Conservation (phyloP, 169 alveolate genomes). For the Cryptosporidium viatorum region DNA sequence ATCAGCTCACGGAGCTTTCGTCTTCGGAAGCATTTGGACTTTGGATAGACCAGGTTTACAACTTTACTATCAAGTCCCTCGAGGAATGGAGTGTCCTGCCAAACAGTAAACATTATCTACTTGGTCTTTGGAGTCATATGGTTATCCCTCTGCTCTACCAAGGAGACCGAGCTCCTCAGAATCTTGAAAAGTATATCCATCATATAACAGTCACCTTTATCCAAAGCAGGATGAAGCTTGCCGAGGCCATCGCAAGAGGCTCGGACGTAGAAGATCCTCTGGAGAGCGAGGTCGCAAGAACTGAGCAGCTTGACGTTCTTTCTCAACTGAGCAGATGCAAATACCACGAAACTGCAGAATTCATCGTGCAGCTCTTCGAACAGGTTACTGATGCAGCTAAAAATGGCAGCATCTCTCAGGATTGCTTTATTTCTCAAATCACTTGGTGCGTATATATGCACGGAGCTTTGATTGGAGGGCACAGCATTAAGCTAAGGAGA, state of each 20-base stretch:
- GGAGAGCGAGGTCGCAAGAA: conserved; percentile 77
- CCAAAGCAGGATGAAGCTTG: conserved; percentile 83
- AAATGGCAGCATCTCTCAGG: conserved; percentile 76
- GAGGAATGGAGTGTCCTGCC: conserved; percentile 89
- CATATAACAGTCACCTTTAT: conserved; percentile 80
- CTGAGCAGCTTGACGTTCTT: conserved; percentile 81
- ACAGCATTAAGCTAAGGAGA: conserved; percentile 55
- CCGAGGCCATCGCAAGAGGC: conserved; percentile 82
- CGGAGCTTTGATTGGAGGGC: conserved; percentile 81
- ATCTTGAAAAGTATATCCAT: conserved; percentile 84
- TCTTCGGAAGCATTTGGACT: conserved; percentile 82
- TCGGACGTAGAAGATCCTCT: conserved; percentile 81
- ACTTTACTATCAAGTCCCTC: conserved; percentile 89
- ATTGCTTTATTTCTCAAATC: conserved; percentile 79
- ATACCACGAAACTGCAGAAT: conserved; percentile 80
- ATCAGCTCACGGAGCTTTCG: conserved; percentile 84
- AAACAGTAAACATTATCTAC: conserved; percentile 91
- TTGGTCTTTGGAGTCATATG: conserved; percentile 94
- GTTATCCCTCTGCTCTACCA: conserved; percentile 87
- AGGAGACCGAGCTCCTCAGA: conserved; percentile 86
- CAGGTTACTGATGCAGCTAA: conserved; percentile 75
- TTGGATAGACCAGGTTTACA: conserved; percentile 91
- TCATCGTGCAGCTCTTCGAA: conserved; percentile 78
- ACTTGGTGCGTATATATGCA: conserved; percentile 84
- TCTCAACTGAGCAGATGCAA: conserved; percentile 80